phyloP scores from a whole-genome alignment of 1,139 yeast genomes.

The Magnusiomyces fungicola region DNA sequence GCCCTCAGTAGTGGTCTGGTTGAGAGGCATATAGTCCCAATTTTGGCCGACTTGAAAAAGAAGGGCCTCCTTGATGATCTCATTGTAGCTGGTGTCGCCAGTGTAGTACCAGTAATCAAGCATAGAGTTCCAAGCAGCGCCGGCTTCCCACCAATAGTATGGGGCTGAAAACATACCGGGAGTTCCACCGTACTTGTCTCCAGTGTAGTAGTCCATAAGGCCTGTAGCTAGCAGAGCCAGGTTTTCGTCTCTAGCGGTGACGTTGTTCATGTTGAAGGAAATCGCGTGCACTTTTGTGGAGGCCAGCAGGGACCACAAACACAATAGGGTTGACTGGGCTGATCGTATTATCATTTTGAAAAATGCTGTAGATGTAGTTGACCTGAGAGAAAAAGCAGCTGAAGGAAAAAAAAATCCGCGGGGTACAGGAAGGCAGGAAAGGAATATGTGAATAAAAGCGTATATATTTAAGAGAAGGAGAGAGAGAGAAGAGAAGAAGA shows the following conservation, averaged over 20 bases:
- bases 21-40: slow-evolving; percentile 64
- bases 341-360: not conserved
- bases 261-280: slow-evolving; percentile 20
- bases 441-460: too few species aligned
- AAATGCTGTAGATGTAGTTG: not conserved
- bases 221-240: slow-evolving; percentile 55
- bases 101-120: slow-evolving; percentile 61
- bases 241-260: slow-evolving; percentile 33
- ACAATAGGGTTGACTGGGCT: not conserved
- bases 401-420: too few species aligned
- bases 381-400: not conserved
- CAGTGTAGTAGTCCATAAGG: slow-evolving; percentile 64
- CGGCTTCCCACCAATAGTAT: slow-evolving; percentile 94
- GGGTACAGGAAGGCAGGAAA: too few species aligned
- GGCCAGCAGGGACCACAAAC: not conserved
- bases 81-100: slow-evolving; percentile 52
- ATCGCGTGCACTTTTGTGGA: too few species aligned
- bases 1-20: slow-evolving; percentile 73
- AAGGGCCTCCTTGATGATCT: slow-evolving; percentile 50
- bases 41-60: slow-evolving; percentile 59
- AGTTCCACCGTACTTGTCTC: slow-evolving; percentile 44
- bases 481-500: too few species aligned
- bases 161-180: slow-evolving; percentile 72
- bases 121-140: slow-evolving; percentile 77
- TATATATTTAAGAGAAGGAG: too few species aligned